Evolutionary conservation across 208 protist species (phyloP).

Genomic region (Blechomonas ayalai): DNA sequence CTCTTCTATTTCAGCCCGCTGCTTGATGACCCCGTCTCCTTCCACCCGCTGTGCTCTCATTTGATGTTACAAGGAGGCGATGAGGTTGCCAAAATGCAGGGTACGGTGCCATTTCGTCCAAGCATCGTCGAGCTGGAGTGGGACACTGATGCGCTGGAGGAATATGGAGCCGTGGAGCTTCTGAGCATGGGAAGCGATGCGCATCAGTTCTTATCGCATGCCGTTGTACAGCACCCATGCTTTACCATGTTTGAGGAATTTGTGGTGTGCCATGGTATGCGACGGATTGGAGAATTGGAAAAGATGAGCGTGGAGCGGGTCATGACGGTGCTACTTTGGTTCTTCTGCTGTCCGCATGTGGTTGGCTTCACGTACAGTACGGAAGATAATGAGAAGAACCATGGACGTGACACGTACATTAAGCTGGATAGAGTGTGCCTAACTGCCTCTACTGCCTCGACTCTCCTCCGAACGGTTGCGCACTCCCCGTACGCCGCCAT

Average conservation of each 20-base stretch:
- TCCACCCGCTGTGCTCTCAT: conserved; percentile 14
- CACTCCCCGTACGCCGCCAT: conserved; percentile 13
- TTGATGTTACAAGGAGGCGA: conserved; percentile 7
- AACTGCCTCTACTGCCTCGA: conserved; percentile 18
- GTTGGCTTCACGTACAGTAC: conserved; percentile 18
- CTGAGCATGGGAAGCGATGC: conserved; percentile 8
- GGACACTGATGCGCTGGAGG: conserved; percentile 25
- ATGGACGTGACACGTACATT: neutral
- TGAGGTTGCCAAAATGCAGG: conserved; percentile 3
- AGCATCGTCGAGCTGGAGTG: conserved; percentile 29
- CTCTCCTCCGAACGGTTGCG: conserved; percentile 12
- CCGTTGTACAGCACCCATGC: conserved; percentile 7
- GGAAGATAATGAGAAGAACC: neutral
- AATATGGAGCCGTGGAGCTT: conserved; percentile 25
- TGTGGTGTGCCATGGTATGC: conserved; percentile 16
- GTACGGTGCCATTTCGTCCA: conserved; percentile 3
- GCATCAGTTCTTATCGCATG: conserved; percentile 6
- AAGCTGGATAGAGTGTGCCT: conserved; percentile 25
- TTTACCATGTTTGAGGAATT: conserved; percentile 18
- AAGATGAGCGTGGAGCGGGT: conserved; percentile 12
- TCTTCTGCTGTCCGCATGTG: conserved; percentile 16
- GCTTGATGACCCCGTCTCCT: conserved; percentile 12
- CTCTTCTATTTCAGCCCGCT: conserved; percentile 35
- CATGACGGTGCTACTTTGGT: conserved; percentile 24
- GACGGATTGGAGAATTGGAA: neutral